A percentile compares a stretch with the other conserved stretches of the same genome.
Evolutionary conservation across 169 alveolate species (phyloP).

Genomic region (Babesia ovis): DNA sequence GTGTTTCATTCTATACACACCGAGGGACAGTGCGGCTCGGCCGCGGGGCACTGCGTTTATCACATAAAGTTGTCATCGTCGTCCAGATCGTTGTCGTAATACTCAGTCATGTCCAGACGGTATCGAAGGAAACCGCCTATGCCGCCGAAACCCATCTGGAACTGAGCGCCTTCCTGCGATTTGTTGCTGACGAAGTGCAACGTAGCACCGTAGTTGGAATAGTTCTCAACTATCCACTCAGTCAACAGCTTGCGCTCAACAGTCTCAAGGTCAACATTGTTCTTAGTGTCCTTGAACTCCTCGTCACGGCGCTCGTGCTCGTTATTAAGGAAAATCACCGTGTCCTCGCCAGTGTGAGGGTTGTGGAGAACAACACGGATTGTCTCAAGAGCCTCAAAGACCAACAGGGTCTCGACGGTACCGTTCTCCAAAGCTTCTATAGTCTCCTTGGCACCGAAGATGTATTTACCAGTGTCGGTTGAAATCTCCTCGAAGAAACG

Average conservation of each 20-base stretch:
- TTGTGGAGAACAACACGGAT: slow-evolving; percentile 82
- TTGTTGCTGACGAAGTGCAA: slow-evolving; percentile 95
- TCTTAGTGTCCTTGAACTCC: slow-evolving; percentile 71
- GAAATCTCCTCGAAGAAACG: slow-evolving; percentile 97
- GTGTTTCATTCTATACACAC: not conserved
- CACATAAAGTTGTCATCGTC: slow-evolving; percentile 70
- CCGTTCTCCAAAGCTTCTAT: slow-evolving; percentile 93
- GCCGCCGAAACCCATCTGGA: slow-evolving; percentile 98
- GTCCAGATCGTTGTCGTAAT: slow-evolving; percentile 62
- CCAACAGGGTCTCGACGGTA: slow-evolving; percentile 92
- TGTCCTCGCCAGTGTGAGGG: slow-evolving; percentile 80
- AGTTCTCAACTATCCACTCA: slow-evolving; percentile 97
- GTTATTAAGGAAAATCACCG: slow-evolving; percentile 57
- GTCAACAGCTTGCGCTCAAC: slow-evolving; percentile 88
- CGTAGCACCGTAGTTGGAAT: slow-evolving; percentile 91
- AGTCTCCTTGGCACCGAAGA: slow-evolving; percentile 95
- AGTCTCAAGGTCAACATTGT: slow-evolving; percentile 89
- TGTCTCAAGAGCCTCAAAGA: slow-evolving; percentile 92
- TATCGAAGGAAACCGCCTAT: slow-evolving; percentile 98
- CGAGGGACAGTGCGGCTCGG: not conserved
- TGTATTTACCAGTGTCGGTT: slow-evolving; percentile 95
- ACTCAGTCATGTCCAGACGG: slow-evolving; percentile 86
- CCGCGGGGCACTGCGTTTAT: not conserved
- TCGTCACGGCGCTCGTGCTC: slow-evolving; percentile 71
- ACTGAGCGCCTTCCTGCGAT: slow-evolving; percentile 98